These are phyloP conservation scores for Diaporthe sp. DNA, from an alignment of 2,329 filamentous ascomycete genomes.

Conservation along the genomic window DNA sequence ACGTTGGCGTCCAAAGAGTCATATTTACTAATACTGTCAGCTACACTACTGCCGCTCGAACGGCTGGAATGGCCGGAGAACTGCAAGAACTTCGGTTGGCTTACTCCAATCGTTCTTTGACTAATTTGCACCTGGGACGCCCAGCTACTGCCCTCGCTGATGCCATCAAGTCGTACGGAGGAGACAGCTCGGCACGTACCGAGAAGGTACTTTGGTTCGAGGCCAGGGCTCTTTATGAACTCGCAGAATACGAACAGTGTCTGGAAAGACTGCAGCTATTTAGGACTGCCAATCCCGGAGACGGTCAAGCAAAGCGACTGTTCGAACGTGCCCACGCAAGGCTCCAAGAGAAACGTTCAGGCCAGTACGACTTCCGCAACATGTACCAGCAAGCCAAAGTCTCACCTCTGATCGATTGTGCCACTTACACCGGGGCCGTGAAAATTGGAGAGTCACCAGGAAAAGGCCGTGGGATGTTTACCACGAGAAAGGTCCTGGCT, in stretches of 20 bases:
- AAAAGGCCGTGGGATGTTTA: background rate
- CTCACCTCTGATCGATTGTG: background rate
- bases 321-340: background rate
- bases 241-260: background rate
- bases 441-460: background rate
- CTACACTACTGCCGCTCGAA: background rate
- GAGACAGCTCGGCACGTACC: background rate
- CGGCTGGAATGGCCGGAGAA: background rate
- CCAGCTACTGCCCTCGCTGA: background rate
- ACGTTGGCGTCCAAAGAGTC: rapidly evolving
- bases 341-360: background rate
- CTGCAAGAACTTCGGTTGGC: background rate
- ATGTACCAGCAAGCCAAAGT: background rate
- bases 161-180: background rate
- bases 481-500: background rate
- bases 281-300: background rate
- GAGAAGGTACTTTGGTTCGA: background rate
- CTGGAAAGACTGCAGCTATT: background rate
- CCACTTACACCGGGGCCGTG: background rate
- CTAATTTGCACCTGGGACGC: background rate
- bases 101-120: background rate
- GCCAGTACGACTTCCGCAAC: background rate
- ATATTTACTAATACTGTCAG: background rate
- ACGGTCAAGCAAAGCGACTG: background rate
- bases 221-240: background rate